Evolutionary conservation across 2,329 filamentous ascomycete species (phyloP).

Genomic region (Dryadomyces quercus-mongolicae): DNA sequence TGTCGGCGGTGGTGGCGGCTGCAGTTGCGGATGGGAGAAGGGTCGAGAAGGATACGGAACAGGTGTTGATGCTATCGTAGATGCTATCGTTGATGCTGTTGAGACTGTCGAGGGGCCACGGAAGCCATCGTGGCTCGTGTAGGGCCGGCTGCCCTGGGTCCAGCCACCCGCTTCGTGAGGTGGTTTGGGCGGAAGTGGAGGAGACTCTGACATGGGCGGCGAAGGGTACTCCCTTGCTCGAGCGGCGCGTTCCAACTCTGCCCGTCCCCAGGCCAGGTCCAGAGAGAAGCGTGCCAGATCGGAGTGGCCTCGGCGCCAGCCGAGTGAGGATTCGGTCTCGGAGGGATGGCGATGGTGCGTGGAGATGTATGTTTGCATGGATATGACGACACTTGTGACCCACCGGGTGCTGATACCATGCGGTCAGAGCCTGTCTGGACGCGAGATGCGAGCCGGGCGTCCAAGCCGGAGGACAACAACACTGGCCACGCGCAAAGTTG

Average conservation of each 20-base stretch:
- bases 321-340: conserved; percentile 34
- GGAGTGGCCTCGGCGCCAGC: conserved; percentile 45
- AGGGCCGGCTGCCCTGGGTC: conserved; percentile 34
- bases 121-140: conserved; percentile 38
- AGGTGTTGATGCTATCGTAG: background rate
- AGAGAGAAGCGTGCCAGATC: conserved; percentile 42
- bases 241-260: conserved; percentile 40
- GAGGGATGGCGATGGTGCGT: conserved; percentile 23
- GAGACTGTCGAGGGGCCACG: conserved; percentile 21
- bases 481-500: background rate
- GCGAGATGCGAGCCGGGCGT: background rate
- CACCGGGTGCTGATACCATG: background rate
- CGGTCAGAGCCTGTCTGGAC: background rate
- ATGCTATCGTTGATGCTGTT: background rate
- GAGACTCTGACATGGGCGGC: conserved; percentile 64
- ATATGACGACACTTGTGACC: conserved; percentile 14
- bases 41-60: background rate
- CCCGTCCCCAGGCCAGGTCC: conserved; percentile 43
- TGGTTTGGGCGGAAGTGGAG: conserved; percentile 45
- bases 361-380: conserved; percentile 42
- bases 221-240: conserved; percentile 53
- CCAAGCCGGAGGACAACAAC: background rate
- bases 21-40: background rate
- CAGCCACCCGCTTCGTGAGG: conserved; percentile 45
- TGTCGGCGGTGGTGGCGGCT: background rate